These are phyloP conservation scores for Anthracocystis setariae DNA, from an alignment of 1,284 basidiomycete genomes.

Conservation along the genomic window DNA sequence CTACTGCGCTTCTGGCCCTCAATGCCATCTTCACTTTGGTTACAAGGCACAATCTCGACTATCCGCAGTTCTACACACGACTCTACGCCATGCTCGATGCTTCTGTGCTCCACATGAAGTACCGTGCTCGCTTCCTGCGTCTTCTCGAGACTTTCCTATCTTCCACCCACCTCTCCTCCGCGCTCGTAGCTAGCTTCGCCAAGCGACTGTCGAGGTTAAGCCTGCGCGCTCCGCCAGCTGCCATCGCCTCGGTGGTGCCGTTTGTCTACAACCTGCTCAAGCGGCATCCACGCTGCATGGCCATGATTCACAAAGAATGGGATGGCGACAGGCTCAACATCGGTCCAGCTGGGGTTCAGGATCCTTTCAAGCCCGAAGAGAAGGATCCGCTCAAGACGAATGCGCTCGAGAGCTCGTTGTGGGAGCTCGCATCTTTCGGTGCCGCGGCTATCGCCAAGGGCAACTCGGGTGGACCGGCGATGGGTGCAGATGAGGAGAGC, in stretches of 20 bases:
- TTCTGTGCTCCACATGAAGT: slow-evolving; percentile 87
- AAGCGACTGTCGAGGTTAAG: slow-evolving; percentile 88
- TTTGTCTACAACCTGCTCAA: slow-evolving; percentile 96
- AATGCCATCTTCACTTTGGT: slow-evolving; percentile 93
- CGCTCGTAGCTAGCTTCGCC: slow-evolving; percentile 90
- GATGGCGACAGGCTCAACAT: slow-evolving; percentile 59
- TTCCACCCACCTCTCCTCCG: slow-evolving; percentile 89
- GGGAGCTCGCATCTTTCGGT: slow-evolving; percentile 85
- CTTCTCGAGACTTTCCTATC: slow-evolving; percentile 88
- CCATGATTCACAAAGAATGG: slow-evolving; percentile 79
- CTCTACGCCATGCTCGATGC: slow-evolving; percentile 82
- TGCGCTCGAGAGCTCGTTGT: slow-evolving; percentile 86
- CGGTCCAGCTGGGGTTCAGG: slow-evolving; percentile 52
- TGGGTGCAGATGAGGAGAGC: slow-evolving; percentile 26
- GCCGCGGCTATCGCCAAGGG: slow-evolving; percentile 37
- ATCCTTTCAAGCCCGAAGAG: slow-evolving; percentile 76
- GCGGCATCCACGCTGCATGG: slow-evolving; percentile 88
- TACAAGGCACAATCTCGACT: slow-evolving; percentile 92
- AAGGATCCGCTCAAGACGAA: slow-evolving; percentile 79
- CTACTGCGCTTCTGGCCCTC: slow-evolving; percentile 87
- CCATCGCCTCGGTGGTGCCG: slow-evolving; percentile 87
- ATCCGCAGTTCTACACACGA: slow-evolving; percentile 93
- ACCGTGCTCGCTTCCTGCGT: slow-evolving; percentile 93
- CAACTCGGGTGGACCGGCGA: slow-evolving; percentile 19
- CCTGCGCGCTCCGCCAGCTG: slow-evolving; percentile 86